Base-by-base conservation (phyloP, 257 asterid species). In the Phtheirospermum japonicum region DNA sequence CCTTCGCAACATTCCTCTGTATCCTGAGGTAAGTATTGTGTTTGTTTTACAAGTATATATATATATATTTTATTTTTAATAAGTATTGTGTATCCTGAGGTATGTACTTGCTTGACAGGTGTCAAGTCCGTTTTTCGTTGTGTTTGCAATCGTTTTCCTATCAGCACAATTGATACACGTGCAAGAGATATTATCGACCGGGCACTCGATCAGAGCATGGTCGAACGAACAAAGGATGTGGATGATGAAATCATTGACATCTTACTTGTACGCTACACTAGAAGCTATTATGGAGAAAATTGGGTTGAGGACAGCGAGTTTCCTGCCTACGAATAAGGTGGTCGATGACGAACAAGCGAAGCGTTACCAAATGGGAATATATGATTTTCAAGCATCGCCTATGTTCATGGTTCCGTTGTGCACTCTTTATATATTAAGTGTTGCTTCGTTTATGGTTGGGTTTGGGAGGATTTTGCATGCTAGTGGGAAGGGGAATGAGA, bases 291-390 rank as follows among this genome's bases (percentile, higher is more conserved):
- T 73, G 71, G 82, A 77, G 52, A 63, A 28, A 6, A 3, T 76
- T 20, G 94, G 90, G 2, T 32, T 67, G 12, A 64, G 37, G 28
- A 74, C 81, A 64, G 87, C 96, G 36, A 74, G 65, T 43, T 87
- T 87, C 71, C 26, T 65, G 12, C 84, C 85, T 14, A 87, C 96
- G 11, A 79, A 71, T 61, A 87, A 87, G 60, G 90, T 45, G 10
- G 72, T 57, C 0, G 88, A 81, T 9, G 82, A 81, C 9, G 84
- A 79, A 18, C 82, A 76, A 61, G 13, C 45, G 11, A 65, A 54
- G 65, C 77, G 70, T 5, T 75, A 71, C 61, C 67, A 69, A 67
- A 49, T 51, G 59, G 95, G 89, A 17, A 59, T 80, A 3, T 84
- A 73, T n/a, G 82, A 87, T 61, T 87, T 87, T 33, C 85, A 71